Evolutionary conservation across 108 stramenopile genomes (phyloP).

Genomic region (Discostella stelligeroides): DNA sequence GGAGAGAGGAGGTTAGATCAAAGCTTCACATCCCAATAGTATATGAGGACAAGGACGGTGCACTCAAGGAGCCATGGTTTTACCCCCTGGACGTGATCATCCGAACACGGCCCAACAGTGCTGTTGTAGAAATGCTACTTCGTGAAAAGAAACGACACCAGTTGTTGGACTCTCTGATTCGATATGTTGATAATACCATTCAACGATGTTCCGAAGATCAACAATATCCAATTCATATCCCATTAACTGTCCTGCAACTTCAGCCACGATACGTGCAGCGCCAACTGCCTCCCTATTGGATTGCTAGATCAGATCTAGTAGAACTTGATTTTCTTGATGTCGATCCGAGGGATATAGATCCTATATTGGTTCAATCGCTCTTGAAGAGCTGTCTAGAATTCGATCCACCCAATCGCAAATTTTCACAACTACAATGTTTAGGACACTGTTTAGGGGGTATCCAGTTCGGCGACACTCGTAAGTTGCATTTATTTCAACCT

Average conservation of each 20-base stretch:
- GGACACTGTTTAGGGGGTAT: conserved; percentile 32
- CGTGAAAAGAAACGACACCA: conserved; percentile 29
- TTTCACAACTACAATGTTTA: conserved; percentile 29
- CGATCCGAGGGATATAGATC: conserved; percentile 15
- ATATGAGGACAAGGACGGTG: conserved; percentile 29
- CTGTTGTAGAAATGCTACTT: conserved; percentile 44
- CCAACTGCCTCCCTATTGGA: conserved; percentile 41
- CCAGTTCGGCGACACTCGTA: conserved; percentile 23
- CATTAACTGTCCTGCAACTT: conserved; percentile 33
- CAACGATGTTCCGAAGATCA: conserved; percentile 11
- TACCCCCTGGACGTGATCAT: conserved; percentile 33
- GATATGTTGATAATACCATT: conserved; percentile 4
- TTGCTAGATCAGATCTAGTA: conserved; percentile 23
- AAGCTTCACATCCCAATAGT: conserved; percentile 35
- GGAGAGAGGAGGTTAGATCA: conserved; percentile 34
- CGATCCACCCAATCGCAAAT: conserved; percentile 10
- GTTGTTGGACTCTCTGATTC: conserved; percentile 19
- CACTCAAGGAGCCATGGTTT: conserved; percentile 28
- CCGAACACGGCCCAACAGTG: conserved; percentile 28
- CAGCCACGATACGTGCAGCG: conserved; percentile 16
- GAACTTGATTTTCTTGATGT: conserved; percentile 27
- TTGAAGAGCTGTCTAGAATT: conserved; percentile 5
- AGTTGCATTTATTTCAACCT: conserved; percentile 10
- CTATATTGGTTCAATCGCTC: neutral
- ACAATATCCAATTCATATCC: conserved; percentile 11